Evolutionary conservation across 129 eudicot genomes (phyloP), one percentile per base, ranked within the genome.

Genomic region (Deinandra increscens): DNA sequence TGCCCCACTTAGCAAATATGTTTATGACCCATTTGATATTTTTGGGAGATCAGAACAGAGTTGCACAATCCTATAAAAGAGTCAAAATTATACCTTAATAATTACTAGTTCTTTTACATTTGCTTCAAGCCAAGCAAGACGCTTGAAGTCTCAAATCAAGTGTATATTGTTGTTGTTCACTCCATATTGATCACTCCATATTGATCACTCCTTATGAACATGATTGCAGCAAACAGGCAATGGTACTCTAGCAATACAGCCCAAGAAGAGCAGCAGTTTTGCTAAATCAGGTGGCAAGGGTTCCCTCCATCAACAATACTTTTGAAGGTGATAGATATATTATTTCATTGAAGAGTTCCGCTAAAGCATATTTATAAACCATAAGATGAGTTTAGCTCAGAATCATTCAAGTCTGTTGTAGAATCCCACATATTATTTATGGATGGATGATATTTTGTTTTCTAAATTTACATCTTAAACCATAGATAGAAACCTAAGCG

Each of bases 161-260:
- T n/a, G n/a, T 72, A 4, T 7, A 54, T 17, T 41, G 8, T 29
- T 15, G 13, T 7, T 7, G 26, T 34, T 20, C 17, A n/a, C n/a
- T n/a, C n/a, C n/a, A n/a, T n/a, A n/a, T n/a, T n/a, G n/a, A n/a
- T n/a, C n/a, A n/a, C n/a, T n/a, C n/a, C n/a, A n/a, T n/a, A n/a
- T 50, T 49, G 69, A 42, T 64, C 55, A 7, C 2, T 69, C 29
- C 6, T 4, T 34, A 13, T 33, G 19, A 12, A 63, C 44, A 9
- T 69, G 78, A 54, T 81, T 81, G 86, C 90, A 91, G 95, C 58
- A 70, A 68, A 68, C 76, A 17, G 83, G 86, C 49, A 91, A 91
- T 75, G 75, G 80, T 29, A 91, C 97, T 1, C 14, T 79, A 38
- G 84, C 60, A 13, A 78, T 81, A 77, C 79, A 72, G 72, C 69